These are phyloP conservation scores for Aspergillus quadricinctus DNA, from an alignment of 2,329 filamentous ascomycete genomes.

Conservation along the genomic window DNA sequence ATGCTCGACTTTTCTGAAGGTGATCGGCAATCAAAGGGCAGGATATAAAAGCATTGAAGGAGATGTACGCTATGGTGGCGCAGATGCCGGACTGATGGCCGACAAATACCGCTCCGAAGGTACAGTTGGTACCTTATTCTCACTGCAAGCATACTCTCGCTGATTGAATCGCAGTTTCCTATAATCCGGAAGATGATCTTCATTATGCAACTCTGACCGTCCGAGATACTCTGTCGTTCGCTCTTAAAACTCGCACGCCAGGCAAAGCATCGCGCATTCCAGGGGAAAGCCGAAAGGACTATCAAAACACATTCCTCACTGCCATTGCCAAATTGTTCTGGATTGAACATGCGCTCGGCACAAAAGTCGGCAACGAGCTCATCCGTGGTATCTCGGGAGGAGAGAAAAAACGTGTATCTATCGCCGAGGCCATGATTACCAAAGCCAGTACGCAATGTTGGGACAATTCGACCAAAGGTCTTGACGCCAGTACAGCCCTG, in stretches of 20 bases:
- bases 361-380: constrained; percentile 70
- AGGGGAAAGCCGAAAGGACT: constrained; percentile 58
- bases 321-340: constrained; percentile 69
- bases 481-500: constrained; percentile 69
- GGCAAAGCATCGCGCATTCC: constrained; percentile 56
- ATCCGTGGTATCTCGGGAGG: constrained; percentile 68
- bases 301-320: constrained; percentile 58
- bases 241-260: constrained; percentile 64
- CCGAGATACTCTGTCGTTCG: constrained; percentile 69
- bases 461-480: constrained; percentile 70
- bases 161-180: constrained; percentile 51
- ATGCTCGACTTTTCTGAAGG: constrained; percentile 83
- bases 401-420: constrained; percentile 74
- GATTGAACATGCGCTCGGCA: constrained; percentile 66
- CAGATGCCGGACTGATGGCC: constrained; percentile 47
- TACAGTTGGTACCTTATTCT: constrained; percentile 17
- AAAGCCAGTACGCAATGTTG: constrained; percentile 65
- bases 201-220: constrained; percentile 77
- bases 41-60: constrained; percentile 60
- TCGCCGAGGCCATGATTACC: constrained; percentile 71
- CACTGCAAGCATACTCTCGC: not conserved
- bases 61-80: constrained; percentile 53
- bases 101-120: constrained; percentile 46
- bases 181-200: constrained; percentile 73
- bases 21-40: constrained; percentile 63